phyloP scores from a whole-genome alignment of 495 filamentous ascomycete species.

The Talaromyces proteolyticus region DNA sequence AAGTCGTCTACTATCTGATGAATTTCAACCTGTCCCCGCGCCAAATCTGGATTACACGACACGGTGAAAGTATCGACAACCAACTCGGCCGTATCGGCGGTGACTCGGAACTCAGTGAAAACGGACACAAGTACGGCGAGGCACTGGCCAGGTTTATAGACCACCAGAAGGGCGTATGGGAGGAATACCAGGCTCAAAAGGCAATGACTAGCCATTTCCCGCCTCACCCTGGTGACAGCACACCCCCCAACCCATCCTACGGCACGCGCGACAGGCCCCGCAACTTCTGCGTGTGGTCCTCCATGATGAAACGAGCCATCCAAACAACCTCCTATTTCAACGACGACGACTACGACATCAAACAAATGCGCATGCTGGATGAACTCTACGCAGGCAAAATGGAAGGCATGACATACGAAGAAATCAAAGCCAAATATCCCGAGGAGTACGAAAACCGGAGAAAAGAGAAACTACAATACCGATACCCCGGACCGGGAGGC shows the following conservation, averaged over 20 bases:
- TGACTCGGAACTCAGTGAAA: conserved; percentile 72
- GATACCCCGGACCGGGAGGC: conserved; percentile 90
- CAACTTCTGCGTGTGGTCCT: conserved; percentile 97
- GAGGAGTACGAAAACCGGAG: conserved; percentile 73
- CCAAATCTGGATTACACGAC: conserved; percentile 96
- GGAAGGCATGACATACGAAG: conserved; percentile 91
- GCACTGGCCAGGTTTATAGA: conserved; percentile 73
- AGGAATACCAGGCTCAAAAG: conserved; percentile 68
- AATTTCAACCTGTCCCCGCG: conserved; percentile 94
- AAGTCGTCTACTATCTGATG: conserved; percentile 86
- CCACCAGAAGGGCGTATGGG: conserved; percentile 67
- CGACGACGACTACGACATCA: conserved; percentile 96
- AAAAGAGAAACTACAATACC: conserved; percentile 82
- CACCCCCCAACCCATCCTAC: conserved; percentile 89
- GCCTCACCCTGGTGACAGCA: conserved; percentile 79
- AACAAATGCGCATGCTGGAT: conserved; percentile 97
- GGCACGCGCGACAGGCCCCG: conserved; percentile 50
- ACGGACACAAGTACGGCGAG: conserved; percentile 65
- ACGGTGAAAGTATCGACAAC: conserved; percentile 83
- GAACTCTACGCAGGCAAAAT: conserved; percentile 89
- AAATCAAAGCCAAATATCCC: conserved; percentile 67
- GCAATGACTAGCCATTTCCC: conserved; percentile 67
- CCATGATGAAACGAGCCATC: conserved; percentile 84
- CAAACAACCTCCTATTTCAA: conserved; percentile 83
- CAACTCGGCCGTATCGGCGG: conserved; percentile 75